Evolutionary conservation across 202 grass and related monocot genomes (phyloP), one percentile per base, ranked within the genome.

Genomic region (Tripidium arundinaceum): DNA sequence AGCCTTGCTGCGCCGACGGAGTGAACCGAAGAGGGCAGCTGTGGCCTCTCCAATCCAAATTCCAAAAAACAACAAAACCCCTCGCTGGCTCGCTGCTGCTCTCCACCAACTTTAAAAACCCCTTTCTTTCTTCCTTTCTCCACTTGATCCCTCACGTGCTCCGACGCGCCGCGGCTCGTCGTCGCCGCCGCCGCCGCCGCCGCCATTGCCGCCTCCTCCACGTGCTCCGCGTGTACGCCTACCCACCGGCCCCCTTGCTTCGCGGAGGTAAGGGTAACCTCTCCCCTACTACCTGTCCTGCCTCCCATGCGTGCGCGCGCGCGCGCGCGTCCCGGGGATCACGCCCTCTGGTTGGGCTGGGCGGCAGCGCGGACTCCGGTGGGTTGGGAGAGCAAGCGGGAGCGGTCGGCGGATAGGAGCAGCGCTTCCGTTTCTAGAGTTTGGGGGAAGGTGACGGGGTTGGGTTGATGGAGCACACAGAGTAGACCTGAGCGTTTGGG

Each of bases 71-170:
- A 4, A 57, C 52, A 33, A 74, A 74, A 74, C 29, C 49, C 49
- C 47, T 46, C 68, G 18, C 33, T 12, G 10, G 40, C 13, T 13
- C 29, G 34, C 49, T 52, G n/a, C 47, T 36, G 4, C 70, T 70
- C 43, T 37, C 11, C 72, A 58, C 47, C 72, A 75, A 59, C 50
- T 59, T 75, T 39, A 40, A 75, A 75, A 58, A 37, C 71, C 49
- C 18, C 43, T 34, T 19, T 46, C 70, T 50, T 2, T 54, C 10
- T 54, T 10, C 7, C 45, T 19, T 21, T 43, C 66, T 43, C 66
- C 39, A 19, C 36, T 40, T 79, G 77, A 68, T 79, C 77, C 77
- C 46, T 54, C 77, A 66, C 76, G 62, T 55, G 77, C 77, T 40
- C 64, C 46, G 8, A 21, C 21, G 19, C 61, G 12, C 62, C 21